phyloP scores from a whole-genome alignment of 441 rosid genomes.

The Aleurites moluccanus region DNA sequence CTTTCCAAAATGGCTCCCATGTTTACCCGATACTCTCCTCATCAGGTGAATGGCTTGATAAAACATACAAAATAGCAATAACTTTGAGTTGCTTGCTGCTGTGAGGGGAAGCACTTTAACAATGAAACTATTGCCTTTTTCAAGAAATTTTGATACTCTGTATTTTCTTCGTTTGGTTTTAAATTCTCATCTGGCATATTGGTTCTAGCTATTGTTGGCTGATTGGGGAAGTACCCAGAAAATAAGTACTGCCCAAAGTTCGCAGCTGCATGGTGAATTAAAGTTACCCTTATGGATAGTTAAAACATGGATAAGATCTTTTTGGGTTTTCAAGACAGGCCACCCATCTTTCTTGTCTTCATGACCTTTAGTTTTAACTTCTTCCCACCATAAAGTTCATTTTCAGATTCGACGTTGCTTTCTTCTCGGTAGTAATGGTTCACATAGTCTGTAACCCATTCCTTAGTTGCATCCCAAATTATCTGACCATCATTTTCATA shows the following conservation, averaged over 20 bases:
- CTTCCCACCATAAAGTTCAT: background rate
- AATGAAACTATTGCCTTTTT: conserved; percentile 40
- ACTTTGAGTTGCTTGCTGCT: conserved; percentile 55
- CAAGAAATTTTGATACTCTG: conserved; percentile 29
- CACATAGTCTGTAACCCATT: conserved; percentile 57
- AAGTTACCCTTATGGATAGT: conserved; percentile 59
- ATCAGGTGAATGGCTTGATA: conserved; percentile 63
- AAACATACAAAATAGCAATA: conserved; percentile 53
- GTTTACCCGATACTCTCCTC: conserved; percentile 69
- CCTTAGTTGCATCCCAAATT: conserved; percentile 52
- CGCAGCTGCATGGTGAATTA: conserved; percentile 56
- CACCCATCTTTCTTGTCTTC: conserved; percentile 39
- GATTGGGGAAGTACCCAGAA: conserved; percentile 62
- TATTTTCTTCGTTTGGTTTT: conserved; percentile 28
- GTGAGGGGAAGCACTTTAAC: conserved; percentile 55
- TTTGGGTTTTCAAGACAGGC: conserved; percentile 30
- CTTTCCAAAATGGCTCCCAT: conserved; percentile 50
- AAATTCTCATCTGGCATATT: conserved; percentile 48
- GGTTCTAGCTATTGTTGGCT: conserved; percentile 50
- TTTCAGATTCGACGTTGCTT: conserved; percentile 19
- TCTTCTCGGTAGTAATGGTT: conserved; percentile 46
- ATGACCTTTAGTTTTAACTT: conserved; percentile 30
- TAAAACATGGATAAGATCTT: conserved; percentile 37
- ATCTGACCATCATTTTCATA: conserved; percentile 57
- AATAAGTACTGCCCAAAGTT: conserved; percentile 61